Evolutionary conservation across 257 asterid species (phyloP), one percentile per base, ranked within the genome.

Genomic region (Perilla frutescens): DNA sequence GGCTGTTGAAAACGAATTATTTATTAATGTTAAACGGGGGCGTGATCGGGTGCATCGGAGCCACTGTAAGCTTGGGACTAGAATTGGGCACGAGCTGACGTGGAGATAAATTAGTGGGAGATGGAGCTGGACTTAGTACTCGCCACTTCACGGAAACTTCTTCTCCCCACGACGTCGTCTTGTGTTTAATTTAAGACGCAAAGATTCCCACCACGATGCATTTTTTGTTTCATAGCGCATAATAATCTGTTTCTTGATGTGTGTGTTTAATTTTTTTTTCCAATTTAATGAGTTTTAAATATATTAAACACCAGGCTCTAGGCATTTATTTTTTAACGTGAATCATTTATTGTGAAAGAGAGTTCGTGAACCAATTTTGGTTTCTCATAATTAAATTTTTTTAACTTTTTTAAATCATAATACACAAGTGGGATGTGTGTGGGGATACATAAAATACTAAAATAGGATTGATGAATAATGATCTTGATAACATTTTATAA

Each of bases 61-160:
- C 20, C 13, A 26, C 39, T 7, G 47, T 72, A 4, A 7, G 67
- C n/a, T 15, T 3, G 20, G 39, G 37, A 8, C 6, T 1, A 5
- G 20, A 15, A 36, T 37, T 3, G 34, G 61, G 37, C 4, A 7
- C 41, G 4, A 3, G 55, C 14, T 14, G 45, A 71, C 49, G 76
- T 60, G 68, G 68, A 20, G 68, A 8, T 4, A 26, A 14, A 1
- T 1, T 3, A 50, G 7, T 63, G 45, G 57, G 3, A 4, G 2
- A 5, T 3, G 6, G 63, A 44, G 62, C 5, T 32, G 8, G 65
- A 40, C 67, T 4, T 50, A 43, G 57, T 70, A 59, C 31, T 43
- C 56, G 43, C 76, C 79, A 51, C 44, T 62, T 62, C 72, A 76
- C 8, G 4, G 72, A 32, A 76, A 40, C 59, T 51, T 53, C 53